phyloP scores from a whole-genome alignment of 129 eudicot species.

The Pulicaria dysenterica region DNA sequence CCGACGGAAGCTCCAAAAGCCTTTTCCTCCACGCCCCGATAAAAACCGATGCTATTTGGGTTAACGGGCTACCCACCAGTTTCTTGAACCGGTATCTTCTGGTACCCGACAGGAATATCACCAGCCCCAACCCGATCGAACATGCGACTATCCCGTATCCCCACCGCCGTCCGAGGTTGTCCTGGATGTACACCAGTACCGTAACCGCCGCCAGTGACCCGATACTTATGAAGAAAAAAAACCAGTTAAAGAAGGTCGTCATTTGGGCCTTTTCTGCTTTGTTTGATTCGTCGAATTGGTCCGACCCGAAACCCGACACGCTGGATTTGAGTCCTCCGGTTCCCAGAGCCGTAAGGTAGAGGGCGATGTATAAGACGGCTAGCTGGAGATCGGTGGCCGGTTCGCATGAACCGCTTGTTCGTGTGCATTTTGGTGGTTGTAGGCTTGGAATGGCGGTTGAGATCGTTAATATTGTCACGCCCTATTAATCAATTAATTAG shows the following conservation, averaged over 20 bases:
- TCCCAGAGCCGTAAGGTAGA: constrained; percentile 91
- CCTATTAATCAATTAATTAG: constrained; percentile 40
- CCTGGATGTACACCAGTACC: constrained; percentile 82
- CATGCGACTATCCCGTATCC: constrained; percentile 88
- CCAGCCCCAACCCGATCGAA: constrained; percentile 56
- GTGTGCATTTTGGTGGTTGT: constrained; percentile 73
- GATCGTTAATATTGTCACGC: constrained; percentile 73
- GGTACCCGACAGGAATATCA: constrained; percentile 75
- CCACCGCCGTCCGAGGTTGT: constrained; percentile 83
- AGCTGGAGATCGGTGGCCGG: constrained; percentile 66
- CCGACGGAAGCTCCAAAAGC: constrained; percentile 67
- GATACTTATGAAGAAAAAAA: constrained; percentile 86
- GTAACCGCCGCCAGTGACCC: constrained; percentile 88
- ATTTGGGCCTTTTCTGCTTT: constrained; percentile 58
- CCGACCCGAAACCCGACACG: constrained; percentile 95
- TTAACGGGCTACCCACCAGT: constrained; percentile 86
- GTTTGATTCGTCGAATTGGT: constrained; percentile 83
- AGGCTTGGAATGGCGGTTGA: constrained; percentile 84
- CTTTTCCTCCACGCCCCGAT: constrained; percentile 83
- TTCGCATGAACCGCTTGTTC: constrained; percentile 42
- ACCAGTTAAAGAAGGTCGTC: constrained; percentile 91
- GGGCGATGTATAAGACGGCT: constrained; percentile 57
- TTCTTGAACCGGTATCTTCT: constrained; percentile 83
- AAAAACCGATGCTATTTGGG: constrained; percentile 83
- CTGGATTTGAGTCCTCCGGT: constrained; percentile 95